Base-by-base conservation (phyloP, 148 eudicot genomes). In the Cornus florida region DNA sequence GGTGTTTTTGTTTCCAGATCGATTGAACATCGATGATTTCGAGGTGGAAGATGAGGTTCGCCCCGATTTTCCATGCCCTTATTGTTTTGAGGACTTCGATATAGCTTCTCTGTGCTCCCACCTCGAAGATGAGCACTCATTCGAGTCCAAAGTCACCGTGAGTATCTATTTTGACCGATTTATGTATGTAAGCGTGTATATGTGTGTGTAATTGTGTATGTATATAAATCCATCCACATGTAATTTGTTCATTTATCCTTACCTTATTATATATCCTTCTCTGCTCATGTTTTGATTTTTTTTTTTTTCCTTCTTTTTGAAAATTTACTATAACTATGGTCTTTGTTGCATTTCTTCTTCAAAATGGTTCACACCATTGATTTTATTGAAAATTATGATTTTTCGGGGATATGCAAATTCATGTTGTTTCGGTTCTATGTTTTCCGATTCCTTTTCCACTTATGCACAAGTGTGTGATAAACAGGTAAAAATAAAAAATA, bases 31-130 rank as follows among this genome's bases (percentile, higher is more conserved):
- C 28, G 97, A 94, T 82, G 97, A 92, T 75, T 83, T 91, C 69
- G 97, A 95, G 83, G 88, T 86, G 35, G 97, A 91, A 62, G 98
- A 95, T 43, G 98, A 95, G 75, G 82, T 79, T 78, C 87, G 92
- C 76, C 90, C 91, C 66, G 94, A 95, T 79, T 89, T 92, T 39
- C 93, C 94, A 38, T 94, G 97, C 77, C 97, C 98, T 32, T 91
- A 90, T 90, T 92, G 97, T 66, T 92, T 88, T 69, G 95, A 92
- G 83, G 98, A 95, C 71, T 92, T 90, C 73, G 97, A 94, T 85
- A 80, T 92, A 56, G 91, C 84, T 5, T 91, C 97, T 3, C 92
- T 95, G 41, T 95, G 97, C 69, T 85, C 86, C 24, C 98, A 95
- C 64, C 94, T 95, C 57, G 94, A 95, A 77, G 97, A 92, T 78